Conservation (phyloP, 768 basidiomycete genomes). For the Boletus fagicola region DNA sequence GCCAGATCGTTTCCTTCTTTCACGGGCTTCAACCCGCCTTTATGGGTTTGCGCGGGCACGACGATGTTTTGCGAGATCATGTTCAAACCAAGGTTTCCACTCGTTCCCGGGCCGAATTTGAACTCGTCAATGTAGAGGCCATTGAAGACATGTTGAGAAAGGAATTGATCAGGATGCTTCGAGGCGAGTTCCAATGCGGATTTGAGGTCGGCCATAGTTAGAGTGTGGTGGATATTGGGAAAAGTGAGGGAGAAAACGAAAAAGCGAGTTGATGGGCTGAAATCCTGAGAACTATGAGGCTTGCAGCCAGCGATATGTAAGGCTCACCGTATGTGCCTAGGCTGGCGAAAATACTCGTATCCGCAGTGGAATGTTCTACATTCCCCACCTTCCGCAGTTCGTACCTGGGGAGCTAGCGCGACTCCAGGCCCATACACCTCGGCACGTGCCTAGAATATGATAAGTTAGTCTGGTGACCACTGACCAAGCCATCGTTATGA, state of each 20-base stretch:
- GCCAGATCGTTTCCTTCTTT: not conserved
- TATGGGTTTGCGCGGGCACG: not conserved
- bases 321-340: not conserved
- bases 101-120: not conserved
- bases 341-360: not conserved
- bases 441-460: not conserved
- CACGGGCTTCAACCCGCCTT: not conserved
- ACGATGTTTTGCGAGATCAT: conserved; percentile 7
- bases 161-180: not conserved
- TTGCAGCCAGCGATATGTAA: not conserved
- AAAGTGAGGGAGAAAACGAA: not conserved
- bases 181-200: not conserved
- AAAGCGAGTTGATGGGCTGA: not conserved
- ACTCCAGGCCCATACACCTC: not conserved
- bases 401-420: not conserved
- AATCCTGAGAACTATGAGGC: too few relatives aligned
- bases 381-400: not conserved
- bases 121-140: conserved; percentile 3
- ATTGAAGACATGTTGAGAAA: not conserved
- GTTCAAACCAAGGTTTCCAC: conserved; percentile 1
- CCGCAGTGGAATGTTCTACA: not conserved
- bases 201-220: not conserved
- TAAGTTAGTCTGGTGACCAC: not conserved
- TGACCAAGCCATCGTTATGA: not conserved
- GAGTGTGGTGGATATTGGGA: not conserved